Conservation (phyloP, 2,329 filamentous ascomycete species). For the Colletotrichum horii region DNA sequence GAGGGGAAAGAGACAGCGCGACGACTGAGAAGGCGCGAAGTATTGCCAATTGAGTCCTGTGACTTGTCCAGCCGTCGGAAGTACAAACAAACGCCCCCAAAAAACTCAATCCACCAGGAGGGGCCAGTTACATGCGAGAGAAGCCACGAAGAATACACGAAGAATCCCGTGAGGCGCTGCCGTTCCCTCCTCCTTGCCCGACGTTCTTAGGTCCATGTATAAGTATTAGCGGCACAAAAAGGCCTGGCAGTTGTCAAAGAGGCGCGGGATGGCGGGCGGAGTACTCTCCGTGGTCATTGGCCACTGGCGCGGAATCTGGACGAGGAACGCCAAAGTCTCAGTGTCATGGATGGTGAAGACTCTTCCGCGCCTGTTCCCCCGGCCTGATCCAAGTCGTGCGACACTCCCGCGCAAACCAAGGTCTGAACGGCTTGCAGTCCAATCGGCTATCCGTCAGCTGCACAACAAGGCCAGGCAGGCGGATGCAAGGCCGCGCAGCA, state of each 20-base stretch:
- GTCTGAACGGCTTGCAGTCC: neutral
- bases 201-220: neutral
- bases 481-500: neutral
- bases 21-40: neutral
- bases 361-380: neutral
- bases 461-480: neutral
- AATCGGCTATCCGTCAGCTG: neutral
- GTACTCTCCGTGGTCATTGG: neutral
- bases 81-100: neutral
- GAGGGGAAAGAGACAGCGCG: neutral
- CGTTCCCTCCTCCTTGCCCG: neutral
- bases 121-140: conserved; percentile 10
- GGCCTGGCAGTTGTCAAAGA: neutral
- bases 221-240: neutral
- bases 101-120: neutral
- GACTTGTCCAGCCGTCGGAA: neutral
- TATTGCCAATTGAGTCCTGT: neutral
- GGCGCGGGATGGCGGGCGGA: neutral
- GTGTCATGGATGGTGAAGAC: neutral
- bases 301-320: neutral
- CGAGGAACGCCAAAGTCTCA: neutral
- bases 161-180: neutral
- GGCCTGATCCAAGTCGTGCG: conserved; percentile 12
- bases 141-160: conserved; percentile 15
- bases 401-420: conserved; percentile 5